These are phyloP conservation scores for Arthonia radiata DNA, from an alignment of 495 filamentous ascomycete species.

Conservation along the genomic window DNA sequence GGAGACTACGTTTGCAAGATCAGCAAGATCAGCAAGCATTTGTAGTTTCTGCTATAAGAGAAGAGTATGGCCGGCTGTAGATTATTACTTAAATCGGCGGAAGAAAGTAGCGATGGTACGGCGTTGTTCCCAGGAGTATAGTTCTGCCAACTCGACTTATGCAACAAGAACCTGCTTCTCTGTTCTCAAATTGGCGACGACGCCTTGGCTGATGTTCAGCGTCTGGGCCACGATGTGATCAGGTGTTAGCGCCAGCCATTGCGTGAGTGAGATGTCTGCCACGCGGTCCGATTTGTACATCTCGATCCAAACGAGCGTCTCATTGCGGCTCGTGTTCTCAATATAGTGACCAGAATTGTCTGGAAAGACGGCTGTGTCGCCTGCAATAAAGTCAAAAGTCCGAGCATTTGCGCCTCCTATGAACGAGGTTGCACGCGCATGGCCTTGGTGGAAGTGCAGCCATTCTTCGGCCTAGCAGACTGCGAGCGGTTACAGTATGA, in stretches of 20 bases:
- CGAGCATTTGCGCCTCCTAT: constrained; percentile 29
- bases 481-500: constrained; percentile 4
- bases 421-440: constrained; percentile 34
- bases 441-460: constrained; percentile 37
- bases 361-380: constrained; percentile 40
- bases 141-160: too few relatives aligned
- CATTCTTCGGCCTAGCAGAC: constrained; percentile 34
- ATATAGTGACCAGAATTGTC: constrained; percentile 40
- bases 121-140: too few relatives aligned
- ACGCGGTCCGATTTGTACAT: constrained; percentile 40
- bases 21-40: too few relatives aligned
- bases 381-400: constrained; percentile 37
- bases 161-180: constrained; percentile 33
- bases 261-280: constrained; percentile 32
- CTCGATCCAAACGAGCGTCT: constrained; percentile 38
- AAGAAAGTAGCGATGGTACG: too few relatives aligned
- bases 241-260: constrained; percentile 40
- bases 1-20: too few relatives aligned
- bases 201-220: constrained; percentile 28
- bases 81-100: too few relatives aligned
- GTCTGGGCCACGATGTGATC: constrained; percentile 30
- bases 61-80: too few relatives aligned
- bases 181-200: constrained; percentile 33
- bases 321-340: constrained; percentile 34
- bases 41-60: too few relatives aligned